Percentiles rank a stretch among this genome's conserved stretches.
Evolutionary conservation across 192 early-diverging fungal species (phyloP).

Genomic region (Linderina pennispora): DNA sequence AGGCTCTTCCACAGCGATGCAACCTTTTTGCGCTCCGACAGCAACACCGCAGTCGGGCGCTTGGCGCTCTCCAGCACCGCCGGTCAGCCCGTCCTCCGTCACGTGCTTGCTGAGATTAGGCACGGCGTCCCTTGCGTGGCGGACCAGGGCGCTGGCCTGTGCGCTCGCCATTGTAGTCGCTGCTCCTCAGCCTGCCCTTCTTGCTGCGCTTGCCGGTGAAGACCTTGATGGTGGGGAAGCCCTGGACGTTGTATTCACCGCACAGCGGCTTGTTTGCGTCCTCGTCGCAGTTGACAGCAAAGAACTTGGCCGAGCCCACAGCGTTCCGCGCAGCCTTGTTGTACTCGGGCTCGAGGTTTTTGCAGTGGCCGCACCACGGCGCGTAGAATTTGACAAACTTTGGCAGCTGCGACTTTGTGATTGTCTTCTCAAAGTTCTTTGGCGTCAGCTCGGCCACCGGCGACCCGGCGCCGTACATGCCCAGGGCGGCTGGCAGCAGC

Average conservation of each 20-base stretch:
- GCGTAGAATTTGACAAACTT: constrained; percentile 93
- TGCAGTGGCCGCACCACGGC: constrained; percentile 96
- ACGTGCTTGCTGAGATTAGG: constrained; percentile 48
- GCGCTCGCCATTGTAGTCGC: constrained; percentile 82
- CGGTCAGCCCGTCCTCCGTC: constrained; percentile 30
- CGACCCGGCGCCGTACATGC: constrained; percentile 49
- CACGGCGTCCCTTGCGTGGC: constrained; percentile 57
- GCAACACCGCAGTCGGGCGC: constrained; percentile 65
- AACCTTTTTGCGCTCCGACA: constrained; percentile 68
- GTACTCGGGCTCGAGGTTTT: constrained; percentile 81
- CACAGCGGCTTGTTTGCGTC: constrained; percentile 73
- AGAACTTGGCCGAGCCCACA: constrained; percentile 78
- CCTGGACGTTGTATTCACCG: constrained; percentile 71
- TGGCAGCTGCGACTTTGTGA: constrained; percentile 60
- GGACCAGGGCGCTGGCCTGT: constrained; percentile 77
- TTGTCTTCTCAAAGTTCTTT: constrained; percentile 56
- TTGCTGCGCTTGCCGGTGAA: constrained; percentile 61
- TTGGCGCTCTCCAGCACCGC: constrained; percentile 49
- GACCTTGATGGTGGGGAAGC: constrained; percentile 94
- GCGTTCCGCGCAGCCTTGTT: constrained; percentile 82
- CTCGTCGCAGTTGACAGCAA: constrained; percentile 89
- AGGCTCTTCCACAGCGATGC: constrained; percentile 85
- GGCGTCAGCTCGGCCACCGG: constrained; percentile 54
- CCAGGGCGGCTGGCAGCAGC: no score
- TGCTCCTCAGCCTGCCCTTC: constrained; percentile 49